These are phyloP conservation scores for Phaseolus lunatus DNA, from an alignment of 306 rosid genomes.

Conservation along the genomic window DNA sequence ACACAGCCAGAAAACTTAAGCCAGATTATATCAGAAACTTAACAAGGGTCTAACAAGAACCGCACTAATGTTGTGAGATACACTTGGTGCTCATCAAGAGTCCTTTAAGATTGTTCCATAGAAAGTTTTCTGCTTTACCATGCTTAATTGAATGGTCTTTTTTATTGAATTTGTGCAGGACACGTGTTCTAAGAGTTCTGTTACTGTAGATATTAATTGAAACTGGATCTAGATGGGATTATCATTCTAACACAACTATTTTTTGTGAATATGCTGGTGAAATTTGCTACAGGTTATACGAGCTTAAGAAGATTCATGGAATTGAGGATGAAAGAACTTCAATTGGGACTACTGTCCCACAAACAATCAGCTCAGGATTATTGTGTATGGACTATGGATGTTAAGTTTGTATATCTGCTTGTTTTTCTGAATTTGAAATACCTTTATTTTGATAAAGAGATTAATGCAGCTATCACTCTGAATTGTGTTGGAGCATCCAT, in stretches of 20 bases:
- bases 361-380: constrained; percentile 81
- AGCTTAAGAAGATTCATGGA: constrained; percentile 80
- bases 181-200: neutral
- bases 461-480: constrained; percentile 81
- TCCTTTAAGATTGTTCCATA: neutral
- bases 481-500: constrained; percentile 94
- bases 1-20: neutral
- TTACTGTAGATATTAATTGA: constrained; percentile 10
- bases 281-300: constrained; percentile 66
- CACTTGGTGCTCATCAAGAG: neutral
- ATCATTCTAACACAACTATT: neutral
- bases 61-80: neutral
- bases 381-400: constrained; percentile 65
- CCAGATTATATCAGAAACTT: neutral
- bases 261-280: constrained; percentile 37
- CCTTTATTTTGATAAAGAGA: constrained; percentile 34
- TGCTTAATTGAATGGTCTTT: neutral
- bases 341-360: constrained; percentile 67
- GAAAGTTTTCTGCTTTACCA: constrained; percentile 2
- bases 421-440: constrained; percentile 22
- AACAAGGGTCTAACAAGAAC: neutral
- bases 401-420: neutral
- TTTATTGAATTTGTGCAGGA: neutral
- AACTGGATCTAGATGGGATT: constrained; percentile 15
- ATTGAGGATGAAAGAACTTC: constrained; percentile 77